phyloP scores from a whole-genome alignment of 1,284 basidiomycete genomes.

The Trichosporon ovoides region DNA sequence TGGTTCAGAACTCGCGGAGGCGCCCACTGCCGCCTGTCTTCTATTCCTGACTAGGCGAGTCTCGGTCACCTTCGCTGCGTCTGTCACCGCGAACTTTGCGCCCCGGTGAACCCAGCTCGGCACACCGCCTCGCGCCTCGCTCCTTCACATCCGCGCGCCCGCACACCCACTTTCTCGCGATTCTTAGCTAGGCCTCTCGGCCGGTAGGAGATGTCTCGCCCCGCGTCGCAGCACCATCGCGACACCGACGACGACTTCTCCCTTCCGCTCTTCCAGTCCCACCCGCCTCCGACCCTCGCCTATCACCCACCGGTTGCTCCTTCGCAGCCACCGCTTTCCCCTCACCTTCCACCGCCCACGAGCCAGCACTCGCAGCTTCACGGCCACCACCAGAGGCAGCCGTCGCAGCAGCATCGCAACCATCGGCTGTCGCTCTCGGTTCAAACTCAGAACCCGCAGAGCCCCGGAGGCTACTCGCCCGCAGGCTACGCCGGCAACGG shows the following conservation, averaged over 20 bases:
- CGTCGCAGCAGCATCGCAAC: constrained; percentile 2
- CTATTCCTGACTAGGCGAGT: not conserved
- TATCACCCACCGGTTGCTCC: constrained; percentile 11
- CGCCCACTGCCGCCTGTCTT: not conserved
- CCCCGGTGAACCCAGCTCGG: not conserved
- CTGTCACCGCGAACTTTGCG: not conserved
- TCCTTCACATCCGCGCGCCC: not conserved
- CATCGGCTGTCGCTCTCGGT: not conserved
- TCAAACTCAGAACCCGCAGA: constrained; percentile 10
- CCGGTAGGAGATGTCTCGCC: constrained; percentile 32
- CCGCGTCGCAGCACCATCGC: constrained; percentile 35
- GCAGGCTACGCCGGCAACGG: constrained; percentile 6
- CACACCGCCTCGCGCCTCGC: not conserved
- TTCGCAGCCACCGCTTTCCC: constrained; percentile 14
- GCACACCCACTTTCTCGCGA: not conserved
- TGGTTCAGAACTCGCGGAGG: not conserved
- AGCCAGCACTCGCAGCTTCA: constrained; percentile 10
- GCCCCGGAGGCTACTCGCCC: constrained; percentile 11
- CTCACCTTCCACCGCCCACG: constrained; percentile 12
- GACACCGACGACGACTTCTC: constrained; percentile 28
- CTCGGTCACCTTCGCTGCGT: not conserved
- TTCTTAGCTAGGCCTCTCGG: not conserved
- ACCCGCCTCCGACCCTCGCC: constrained; percentile 14
- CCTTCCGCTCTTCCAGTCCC: constrained; percentile 36
- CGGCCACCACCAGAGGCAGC: constrained; percentile 4